These are phyloP conservation scores for Lycium barbarum DNA, from an alignment of 257 asterid genomes.

Conservation along the genomic window DNA sequence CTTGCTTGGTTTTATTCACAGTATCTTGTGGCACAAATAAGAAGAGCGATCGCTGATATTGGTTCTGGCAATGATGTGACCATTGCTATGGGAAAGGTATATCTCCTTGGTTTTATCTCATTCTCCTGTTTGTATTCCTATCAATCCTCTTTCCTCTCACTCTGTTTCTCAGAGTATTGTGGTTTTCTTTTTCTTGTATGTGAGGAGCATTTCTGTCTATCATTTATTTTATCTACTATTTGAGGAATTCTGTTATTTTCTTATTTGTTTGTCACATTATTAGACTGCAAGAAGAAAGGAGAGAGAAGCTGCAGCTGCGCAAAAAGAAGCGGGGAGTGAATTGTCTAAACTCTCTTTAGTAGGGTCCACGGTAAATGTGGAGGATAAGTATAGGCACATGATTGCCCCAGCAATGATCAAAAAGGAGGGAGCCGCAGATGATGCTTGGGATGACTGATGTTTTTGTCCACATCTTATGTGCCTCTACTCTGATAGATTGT, in stretches of 20 bases:
- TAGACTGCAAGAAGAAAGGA: constrained; percentile 86
- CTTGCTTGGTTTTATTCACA: constrained; percentile 39
- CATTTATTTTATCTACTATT: neutral
- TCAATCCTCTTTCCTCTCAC: neutral
- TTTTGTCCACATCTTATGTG: neutral
- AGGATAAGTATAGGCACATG: constrained; percentile 82
- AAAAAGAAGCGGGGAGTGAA: constrained; percentile 58
- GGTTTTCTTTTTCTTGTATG: neutral
- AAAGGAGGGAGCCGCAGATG: constrained; percentile 81
- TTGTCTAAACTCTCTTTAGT: constrained; percentile 55
- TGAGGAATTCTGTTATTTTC: neutral
- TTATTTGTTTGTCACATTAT: constrained; percentile 15
- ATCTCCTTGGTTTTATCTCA: constrained; percentile 28
- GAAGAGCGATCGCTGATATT: constrained; percentile 83
- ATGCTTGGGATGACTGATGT: constrained; percentile 81
- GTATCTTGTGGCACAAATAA: constrained; percentile 85
- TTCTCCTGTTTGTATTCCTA: constrained; percentile 8
- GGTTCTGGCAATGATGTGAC: constrained; percentile 72
- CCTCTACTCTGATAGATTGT: constrained; percentile 23
- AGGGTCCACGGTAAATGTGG: constrained; percentile 64
- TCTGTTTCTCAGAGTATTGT: neutral
- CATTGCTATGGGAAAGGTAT: constrained; percentile 88
- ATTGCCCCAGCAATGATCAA: constrained; percentile 53
- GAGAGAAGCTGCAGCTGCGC: constrained; percentile 79
- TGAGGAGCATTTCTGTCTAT: neutral